Evolutionary conservation across 495 filamentous ascomycete genomes (phyloP).

Genomic region (Hypoxylon fragiforme): DNA sequence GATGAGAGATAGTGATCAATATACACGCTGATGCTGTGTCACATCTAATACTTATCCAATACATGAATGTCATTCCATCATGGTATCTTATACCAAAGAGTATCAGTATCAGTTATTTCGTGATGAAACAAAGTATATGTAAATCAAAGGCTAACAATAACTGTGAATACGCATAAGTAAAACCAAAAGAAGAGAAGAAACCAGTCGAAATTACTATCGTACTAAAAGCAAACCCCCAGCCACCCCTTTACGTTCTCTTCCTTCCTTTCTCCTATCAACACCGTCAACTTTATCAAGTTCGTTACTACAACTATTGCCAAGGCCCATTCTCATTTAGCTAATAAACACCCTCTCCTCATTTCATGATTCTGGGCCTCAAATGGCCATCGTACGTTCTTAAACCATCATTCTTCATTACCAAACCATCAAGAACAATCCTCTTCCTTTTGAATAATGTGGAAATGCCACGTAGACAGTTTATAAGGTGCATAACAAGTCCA

Average conservation of each 20-base stretch:
- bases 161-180: background rate
- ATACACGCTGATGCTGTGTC: too few relatives aligned
- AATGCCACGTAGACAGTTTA: background rate
- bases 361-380: background rate
- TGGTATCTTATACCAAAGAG: too few relatives aligned
- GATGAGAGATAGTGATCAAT: too few relatives aligned
- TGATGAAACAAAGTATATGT: too few relatives aligned
- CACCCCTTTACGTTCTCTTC: background rate
- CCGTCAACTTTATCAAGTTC: background rate
- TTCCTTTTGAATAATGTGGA: background rate
- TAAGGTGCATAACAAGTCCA: background rate
- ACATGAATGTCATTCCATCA: too few relatives aligned
- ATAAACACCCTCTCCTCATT: background rate
- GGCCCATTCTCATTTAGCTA: constrained; percentile 29
- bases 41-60: too few relatives aligned
- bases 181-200: constrained; percentile 4
- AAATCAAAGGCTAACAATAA: too few relatives aligned
- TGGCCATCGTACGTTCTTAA: constrained; percentile 14
- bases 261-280: background rate
- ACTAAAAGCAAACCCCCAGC: constrained; percentile 15
- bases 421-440: background rate
- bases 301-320: constrained; percentile 26
- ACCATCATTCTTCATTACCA: background rate
- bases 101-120: too few relatives aligned
- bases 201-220: constrained; percentile 33